These are phyloP conservation scores for Nidula microcarpa DNA, from an alignment of 768 basidiomycete species.

Conservation along the genomic window DNA sequence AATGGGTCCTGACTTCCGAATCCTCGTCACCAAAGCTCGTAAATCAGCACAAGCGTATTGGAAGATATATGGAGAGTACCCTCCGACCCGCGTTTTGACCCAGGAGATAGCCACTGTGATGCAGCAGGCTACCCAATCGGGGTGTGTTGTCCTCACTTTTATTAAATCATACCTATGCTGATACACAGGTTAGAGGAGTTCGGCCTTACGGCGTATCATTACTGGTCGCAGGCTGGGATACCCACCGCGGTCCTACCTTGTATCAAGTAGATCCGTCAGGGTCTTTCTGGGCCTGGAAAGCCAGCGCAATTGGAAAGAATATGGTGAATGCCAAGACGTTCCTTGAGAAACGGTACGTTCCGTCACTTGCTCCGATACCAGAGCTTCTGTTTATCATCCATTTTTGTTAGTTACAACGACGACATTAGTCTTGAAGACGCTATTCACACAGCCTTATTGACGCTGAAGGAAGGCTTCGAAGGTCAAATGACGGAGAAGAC, in stretches of 20 bases:
- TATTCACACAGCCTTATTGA: conserved; percentile 96
- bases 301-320: conserved; percentile 99
- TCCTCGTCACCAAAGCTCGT: conserved; percentile 89
- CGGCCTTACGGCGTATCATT: conserved; percentile 98
- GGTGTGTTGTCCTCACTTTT: conserved; percentile 42
- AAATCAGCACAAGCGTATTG: conserved; percentile 99
- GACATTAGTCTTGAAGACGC: conserved; percentile 98
- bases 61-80: conserved; percentile 99
- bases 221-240: conserved; percentile 96
- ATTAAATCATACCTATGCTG: background rate
- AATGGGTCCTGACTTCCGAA: conserved; percentile 98
- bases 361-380: conserved; percentile 4
- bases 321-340: conserved; percentile 99
- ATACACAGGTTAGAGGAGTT: conserved; percentile 72
- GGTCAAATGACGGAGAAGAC: conserved; percentile 99
- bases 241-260: conserved; percentile 89
- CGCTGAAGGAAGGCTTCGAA: conserved; percentile 98
- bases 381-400: background rate
- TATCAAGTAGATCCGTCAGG: conserved; percentile 99
- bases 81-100: conserved; percentile 92
- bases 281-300: conserved; percentile 99
- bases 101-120: conserved; percentile 98
- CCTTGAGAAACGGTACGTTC: conserved; percentile 88
- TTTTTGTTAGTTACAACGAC: conserved; percentile 82
- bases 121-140: conserved; percentile 98